These are phyloP conservation scores for Blastobotrys indianensis DNA, from an alignment of 1,139 yeast species.

Conservation along the genomic window DNA sequence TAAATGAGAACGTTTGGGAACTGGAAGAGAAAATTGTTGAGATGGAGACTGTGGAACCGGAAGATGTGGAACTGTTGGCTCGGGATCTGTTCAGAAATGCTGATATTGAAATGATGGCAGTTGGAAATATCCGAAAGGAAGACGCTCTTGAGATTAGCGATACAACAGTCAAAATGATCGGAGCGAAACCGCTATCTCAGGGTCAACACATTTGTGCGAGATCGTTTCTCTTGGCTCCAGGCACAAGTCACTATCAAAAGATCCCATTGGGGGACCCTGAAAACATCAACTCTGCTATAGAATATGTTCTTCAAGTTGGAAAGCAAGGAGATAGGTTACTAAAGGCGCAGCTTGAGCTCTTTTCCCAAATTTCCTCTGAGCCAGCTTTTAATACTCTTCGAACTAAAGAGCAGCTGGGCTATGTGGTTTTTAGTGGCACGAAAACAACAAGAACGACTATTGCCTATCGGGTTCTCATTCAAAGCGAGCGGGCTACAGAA, in stretches of 20 bases:
- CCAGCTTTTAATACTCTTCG: slow-evolving; percentile 86
- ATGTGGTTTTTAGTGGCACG: slow-evolving; percentile 78
- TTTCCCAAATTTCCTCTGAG: slow-evolving; percentile 69
- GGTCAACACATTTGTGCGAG: slow-evolving; percentile 44
- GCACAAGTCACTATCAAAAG: slow-evolving; percentile 46
- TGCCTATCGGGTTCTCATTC: slow-evolving; percentile 75
- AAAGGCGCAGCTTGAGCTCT: slow-evolving; percentile 53
- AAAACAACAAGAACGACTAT: slow-evolving; percentile 64
- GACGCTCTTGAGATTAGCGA: slow-evolving; percentile 50
- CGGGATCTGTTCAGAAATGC: slow-evolving; percentile 42
- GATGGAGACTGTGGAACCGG: slow-evolving; percentile 44
- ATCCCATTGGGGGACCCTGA: slow-evolving; percentile 53
- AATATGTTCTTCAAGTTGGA: slow-evolving; percentile 68
- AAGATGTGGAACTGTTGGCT: slow-evolving; percentile 46
- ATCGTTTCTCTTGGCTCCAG: slow-evolving; percentile 45
- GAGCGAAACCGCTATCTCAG: slow-evolving; percentile 28
- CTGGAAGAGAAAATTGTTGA: slow-evolving; percentile 55
- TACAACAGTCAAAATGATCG: slow-evolving; percentile 35
- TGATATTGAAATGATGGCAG: slow-evolving; percentile 64
- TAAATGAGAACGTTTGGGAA: slow-evolving; percentile 67
- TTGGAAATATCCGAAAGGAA: slow-evolving; percentile 63
- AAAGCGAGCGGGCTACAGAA: slow-evolving; percentile 72
- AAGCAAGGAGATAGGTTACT: slow-evolving; percentile 35
- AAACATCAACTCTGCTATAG: slow-evolving; percentile 81
- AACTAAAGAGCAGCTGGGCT: slow-evolving; percentile 88